Evolutionary conservation across 2,329 filamentous ascomycete species (phyloP).

Genomic region (Diplocarpon mali): DNA sequence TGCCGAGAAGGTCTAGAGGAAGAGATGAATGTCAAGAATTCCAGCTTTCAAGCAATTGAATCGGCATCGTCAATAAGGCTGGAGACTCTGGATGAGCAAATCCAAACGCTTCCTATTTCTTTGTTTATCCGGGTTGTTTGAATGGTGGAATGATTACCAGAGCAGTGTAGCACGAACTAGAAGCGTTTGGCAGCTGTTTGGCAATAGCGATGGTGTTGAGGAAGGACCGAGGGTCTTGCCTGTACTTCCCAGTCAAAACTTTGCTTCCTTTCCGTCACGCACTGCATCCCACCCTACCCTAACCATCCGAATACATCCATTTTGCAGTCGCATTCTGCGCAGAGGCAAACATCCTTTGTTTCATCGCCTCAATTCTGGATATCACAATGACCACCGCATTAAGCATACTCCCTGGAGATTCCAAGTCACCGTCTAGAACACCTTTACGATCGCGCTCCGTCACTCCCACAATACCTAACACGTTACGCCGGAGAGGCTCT

Average conservation of each 20-base stretch:
- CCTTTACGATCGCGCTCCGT: slow-evolving; percentile 12
- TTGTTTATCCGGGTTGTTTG: no score
- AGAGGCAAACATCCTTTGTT: slow-evolving; percentile 5
- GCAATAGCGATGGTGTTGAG: slow-evolving; percentile 24
- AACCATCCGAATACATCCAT: slow-evolving; percentile 1
- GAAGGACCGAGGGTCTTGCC: slow-evolving; percentile 11
- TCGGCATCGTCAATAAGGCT: no score
- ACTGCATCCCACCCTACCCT: neutral
- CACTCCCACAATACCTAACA: slow-evolving; percentile 12
- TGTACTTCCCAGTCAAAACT: neutral
- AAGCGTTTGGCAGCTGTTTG: neutral
- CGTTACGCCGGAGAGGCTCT: slow-evolving; percentile 26
- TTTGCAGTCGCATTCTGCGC: slow-evolving; percentile 1
- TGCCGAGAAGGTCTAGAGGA: slow-evolving; percentile 35
- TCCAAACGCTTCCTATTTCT: no score
- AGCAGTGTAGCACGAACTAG: no score
- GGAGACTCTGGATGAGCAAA: no score
- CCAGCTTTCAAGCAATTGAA: no score
- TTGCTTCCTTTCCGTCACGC: neutral
- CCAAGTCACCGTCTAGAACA: slow-evolving; percentile 9
- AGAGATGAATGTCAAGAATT: no score
- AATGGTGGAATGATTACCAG: no score
- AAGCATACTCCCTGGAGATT: slow-evolving; percentile 7
- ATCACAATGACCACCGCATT: slow-evolving; percentile 16
- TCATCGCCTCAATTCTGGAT: slow-evolving; percentile 12